A percentile compares a stretch with the other conserved stretches of the same genome.
Evolutionary conservation across 768 basidiomycete genomes (phyloP).

Genomic region (Lepiota brunneoincarnata): DNA sequence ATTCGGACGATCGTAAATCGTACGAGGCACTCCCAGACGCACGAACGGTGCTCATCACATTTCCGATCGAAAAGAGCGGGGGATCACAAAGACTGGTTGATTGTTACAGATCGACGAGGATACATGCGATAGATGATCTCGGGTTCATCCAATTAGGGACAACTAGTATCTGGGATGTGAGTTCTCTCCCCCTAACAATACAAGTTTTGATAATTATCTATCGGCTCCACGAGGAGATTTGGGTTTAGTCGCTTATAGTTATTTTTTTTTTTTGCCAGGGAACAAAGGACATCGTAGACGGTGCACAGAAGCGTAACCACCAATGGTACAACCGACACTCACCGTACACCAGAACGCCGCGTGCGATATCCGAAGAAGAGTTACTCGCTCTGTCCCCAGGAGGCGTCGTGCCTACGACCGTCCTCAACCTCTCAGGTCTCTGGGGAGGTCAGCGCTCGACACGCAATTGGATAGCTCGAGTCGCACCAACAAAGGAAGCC

Average conservation of each 20-base stretch:
- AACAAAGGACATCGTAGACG: not conserved
- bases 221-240: too few relatives aligned
- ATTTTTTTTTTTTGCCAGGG: not conserved
- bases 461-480: constrained; percentile 48
- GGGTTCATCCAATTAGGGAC: constrained; percentile 62
- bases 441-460: constrained; percentile 55
- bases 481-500: constrained; percentile 56
- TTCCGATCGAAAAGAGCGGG: constrained; percentile 47
- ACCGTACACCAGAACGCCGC: constrained; percentile 37
- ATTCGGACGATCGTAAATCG: constrained; percentile 38
- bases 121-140: constrained; percentile 15
- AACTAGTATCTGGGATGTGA: constrained; percentile 61
- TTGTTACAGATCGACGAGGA: constrained; percentile 35
- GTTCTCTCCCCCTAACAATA: constrained; percentile 18
- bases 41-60: constrained; percentile 52
- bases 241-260: not conserved
- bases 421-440: constrained; percentile 60
- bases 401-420: constrained; percentile 45
- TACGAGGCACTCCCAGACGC: constrained; percentile 51
- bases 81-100: constrained; percentile 45
- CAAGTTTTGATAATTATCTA: not conserved
- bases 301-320: not conserved
- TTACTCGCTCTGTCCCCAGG: constrained; percentile 41
- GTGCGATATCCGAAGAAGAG: constrained; percentile 54
- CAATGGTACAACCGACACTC: constrained; percentile 57